phyloP scores from a whole-genome alignment of 805 yeast species.

The Dipodascus albidus region DNA sequence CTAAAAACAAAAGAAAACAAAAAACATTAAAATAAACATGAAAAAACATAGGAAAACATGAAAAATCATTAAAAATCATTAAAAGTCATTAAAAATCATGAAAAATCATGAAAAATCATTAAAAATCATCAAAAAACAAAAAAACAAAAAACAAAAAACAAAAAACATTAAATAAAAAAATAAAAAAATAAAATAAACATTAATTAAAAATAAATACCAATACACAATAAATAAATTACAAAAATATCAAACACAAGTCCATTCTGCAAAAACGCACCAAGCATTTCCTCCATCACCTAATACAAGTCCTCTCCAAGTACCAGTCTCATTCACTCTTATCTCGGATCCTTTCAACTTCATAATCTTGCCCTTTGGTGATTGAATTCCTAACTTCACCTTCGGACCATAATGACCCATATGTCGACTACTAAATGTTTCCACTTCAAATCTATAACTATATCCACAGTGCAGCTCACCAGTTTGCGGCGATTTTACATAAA shows the following conservation, averaged over 20 bases:
- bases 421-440: conserved; percentile 44
- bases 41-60: too few species aligned
- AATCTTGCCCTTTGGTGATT: conserved; percentile 77
- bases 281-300: conserved; percentile 65
- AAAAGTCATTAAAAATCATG: too few species aligned
- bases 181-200: background rate
- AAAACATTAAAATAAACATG: too few species aligned
- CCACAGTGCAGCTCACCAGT: conserved; percentile 44
- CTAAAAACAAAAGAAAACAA: too few species aligned
- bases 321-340: conserved; percentile 55
- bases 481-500: conserved; percentile 82
- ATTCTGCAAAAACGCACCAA: conserved; percentile 86
- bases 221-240: background rate
- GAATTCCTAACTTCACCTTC: conserved; percentile 53
- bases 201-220: conserved; percentile 1
- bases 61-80: too few species aligned
- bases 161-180: too few species aligned
- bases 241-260: conserved; percentile 44
- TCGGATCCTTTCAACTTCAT: conserved; percentile 44
- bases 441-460: conserved; percentile 51
- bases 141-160: too few species aligned
- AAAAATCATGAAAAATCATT: too few species aligned
- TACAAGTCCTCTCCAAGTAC: conserved; percentile 75
- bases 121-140: too few species aligned
- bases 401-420: conserved; percentile 32